These are phyloP conservation scores for Nannochloropsis salina DNA, from an alignment of 108 stramenopile genomes.

Conservation along the genomic window DNA sequence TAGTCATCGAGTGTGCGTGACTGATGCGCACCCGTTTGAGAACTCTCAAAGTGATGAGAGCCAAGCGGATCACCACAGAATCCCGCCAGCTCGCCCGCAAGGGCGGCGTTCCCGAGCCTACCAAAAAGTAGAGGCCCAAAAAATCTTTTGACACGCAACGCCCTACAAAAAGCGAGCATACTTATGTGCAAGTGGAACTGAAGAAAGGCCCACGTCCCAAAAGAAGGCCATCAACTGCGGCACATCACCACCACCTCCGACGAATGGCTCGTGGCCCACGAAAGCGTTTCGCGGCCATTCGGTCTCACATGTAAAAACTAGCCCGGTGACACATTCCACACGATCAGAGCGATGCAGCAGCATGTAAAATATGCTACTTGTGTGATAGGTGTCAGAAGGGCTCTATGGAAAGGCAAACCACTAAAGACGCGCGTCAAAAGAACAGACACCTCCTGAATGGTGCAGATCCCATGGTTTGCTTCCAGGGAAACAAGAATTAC, in stretches of 20 bases:
- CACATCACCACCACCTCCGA: constrained; percentile 11
- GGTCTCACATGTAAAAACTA: too few species aligned
- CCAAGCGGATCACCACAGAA: too few species aligned
- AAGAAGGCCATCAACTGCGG: background rate
- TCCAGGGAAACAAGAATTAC: background rate
- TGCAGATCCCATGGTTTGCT: background rate
- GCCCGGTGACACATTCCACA: too few species aligned
- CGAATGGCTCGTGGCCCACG: constrained; percentile 19
- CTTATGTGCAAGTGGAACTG: too few species aligned
- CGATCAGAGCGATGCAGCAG: too few species aligned
- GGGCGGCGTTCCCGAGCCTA: constrained; percentile 15
- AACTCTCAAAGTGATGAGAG: too few species aligned
- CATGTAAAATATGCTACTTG: too few species aligned
- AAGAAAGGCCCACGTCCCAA: too few species aligned
- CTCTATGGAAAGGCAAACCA: background rate
- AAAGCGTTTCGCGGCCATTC: background rate
- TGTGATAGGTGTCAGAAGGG: background rate
- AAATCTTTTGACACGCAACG: too few species aligned
- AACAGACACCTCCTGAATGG: background rate
- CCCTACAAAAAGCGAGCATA: too few species aligned
- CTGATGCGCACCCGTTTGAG: too few species aligned
- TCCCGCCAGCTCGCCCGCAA: background rate
- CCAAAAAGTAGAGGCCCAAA: background rate
- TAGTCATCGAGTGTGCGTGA: too few species aligned
- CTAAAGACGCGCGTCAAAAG: background rate